phyloP scores from a whole-genome alignment of 2,329 filamentous ascomycete genomes.

The Botrytis hyacinthi region DNA sequence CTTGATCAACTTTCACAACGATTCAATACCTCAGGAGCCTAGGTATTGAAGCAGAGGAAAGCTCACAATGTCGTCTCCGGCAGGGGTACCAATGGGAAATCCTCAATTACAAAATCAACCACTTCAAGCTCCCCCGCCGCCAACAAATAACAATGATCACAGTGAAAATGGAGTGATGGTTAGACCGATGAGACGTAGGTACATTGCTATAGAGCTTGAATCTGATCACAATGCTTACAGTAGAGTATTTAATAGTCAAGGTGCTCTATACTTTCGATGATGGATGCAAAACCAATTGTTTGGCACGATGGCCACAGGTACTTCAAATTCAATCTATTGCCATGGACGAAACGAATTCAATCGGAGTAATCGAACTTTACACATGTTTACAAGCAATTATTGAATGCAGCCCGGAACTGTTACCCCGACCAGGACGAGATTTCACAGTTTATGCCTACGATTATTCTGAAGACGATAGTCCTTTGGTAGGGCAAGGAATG shows the following conservation, averaged over 20 bases:
- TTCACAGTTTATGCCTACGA: slow-evolving; percentile 98
- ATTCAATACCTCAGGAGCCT: slow-evolving; percentile 23
- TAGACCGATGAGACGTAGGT: slow-evolving; percentile 62
- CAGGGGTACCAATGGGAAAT: slow-evolving; percentile 22
- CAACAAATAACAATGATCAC: slow-evolving; percentile 23
- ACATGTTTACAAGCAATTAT: slow-evolving; percentile 82
- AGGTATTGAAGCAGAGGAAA: slow-evolving; percentile 27
- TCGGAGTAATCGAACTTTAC: slow-evolving; percentile 84
- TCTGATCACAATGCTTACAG: slow-evolving; percentile 25
- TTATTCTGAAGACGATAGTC: slow-evolving; percentile 91
- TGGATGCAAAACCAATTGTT: slow-evolving; percentile 81
- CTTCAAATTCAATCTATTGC: slow-evolving; percentile 77
- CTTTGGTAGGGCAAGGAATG: slow-evolving; percentile 93
- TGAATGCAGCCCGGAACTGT: slow-evolving; percentile 79
- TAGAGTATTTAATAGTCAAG: slow-evolving; percentile 64
- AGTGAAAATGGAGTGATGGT: slow-evolving; percentile 52
- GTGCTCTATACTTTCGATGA: slow-evolving; percentile 95
- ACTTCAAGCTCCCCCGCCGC: slow-evolving; percentile 25
- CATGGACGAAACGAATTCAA: slow-evolving; percentile 74
- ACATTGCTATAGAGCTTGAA: slow-evolving; percentile 11
- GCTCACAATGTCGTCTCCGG: slow-evolving; percentile 36
- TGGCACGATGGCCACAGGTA: slow-evolving; percentile 79
- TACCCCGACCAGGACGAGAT: slow-evolving; percentile 67
- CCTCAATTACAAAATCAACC: slow-evolving; percentile 25
- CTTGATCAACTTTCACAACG: slow-evolving; percentile 24